These are phyloP conservation scores for Trichosporon faecale DNA, from an alignment of 1,284 basidiomycete species.

Conservation along the genomic window DNA sequence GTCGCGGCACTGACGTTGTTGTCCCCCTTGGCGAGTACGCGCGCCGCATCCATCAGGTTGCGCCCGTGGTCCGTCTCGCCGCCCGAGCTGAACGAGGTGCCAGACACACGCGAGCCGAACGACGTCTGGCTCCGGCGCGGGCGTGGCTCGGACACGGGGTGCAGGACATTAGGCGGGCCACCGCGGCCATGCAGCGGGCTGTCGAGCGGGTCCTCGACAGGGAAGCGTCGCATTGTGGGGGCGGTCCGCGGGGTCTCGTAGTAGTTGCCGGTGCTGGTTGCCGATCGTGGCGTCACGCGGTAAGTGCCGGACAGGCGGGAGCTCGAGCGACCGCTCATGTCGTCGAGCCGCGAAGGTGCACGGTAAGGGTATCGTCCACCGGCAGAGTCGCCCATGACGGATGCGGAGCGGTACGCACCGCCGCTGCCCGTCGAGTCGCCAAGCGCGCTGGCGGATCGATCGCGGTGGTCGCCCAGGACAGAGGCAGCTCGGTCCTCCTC, in stretches of 20 bases:
- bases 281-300: background rate
- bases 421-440: background rate
- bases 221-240: conserved; percentile 15
- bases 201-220: conserved; percentile 14
- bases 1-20: conserved; percentile 33
- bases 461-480: background rate
- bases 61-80: conserved; percentile 41
- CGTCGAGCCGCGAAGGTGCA: conserved; percentile 19
- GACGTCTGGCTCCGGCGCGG: conserved; percentile 21
- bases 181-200: conserved; percentile 24
- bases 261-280: conserved; percentile 30
- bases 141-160: conserved; percentile 12
- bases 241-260: conserved; percentile 32
- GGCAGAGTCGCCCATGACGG: conserved; percentile 20
- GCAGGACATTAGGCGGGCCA: conserved; percentile 10
- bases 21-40: conserved; percentile 29
- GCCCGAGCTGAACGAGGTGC: conserved; percentile 10
- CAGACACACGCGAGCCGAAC: conserved; percentile 10
- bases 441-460: background rate
- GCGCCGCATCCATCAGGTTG: conserved; percentile 42
- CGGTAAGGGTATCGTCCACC: conserved; percentile 1
- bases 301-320: background rate
- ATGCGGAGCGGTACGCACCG: conserved; percentile 7
- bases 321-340: background rate
- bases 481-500: conserved; percentile 30